phyloP scores from a whole-genome alignment of 441 rosid species.

The Daphne laureola region DNA sequence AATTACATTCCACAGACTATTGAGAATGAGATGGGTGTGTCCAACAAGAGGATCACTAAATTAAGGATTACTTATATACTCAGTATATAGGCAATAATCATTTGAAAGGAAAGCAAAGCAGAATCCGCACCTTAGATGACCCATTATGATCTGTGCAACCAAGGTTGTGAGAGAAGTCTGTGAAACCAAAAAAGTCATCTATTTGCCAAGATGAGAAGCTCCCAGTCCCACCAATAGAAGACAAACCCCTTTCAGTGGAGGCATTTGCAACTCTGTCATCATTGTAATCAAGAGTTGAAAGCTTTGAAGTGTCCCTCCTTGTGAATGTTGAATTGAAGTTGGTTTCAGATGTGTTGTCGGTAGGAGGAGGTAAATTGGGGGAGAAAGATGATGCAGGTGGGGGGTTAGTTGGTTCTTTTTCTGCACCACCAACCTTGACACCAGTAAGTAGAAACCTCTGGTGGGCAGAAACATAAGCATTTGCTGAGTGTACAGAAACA shows the following conservation, averaged over 20 bases:
- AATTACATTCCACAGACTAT: no score
- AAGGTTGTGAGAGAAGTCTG: slow-evolving; percentile 51
- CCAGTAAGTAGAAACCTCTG: slow-evolving; percentile 91
- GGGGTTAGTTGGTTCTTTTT: slow-evolving; percentile 48
- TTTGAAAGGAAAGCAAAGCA: background rate
- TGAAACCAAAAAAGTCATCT: slow-evolving; percentile 61
- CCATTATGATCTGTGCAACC: slow-evolving; percentile 50
- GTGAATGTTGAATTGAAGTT: slow-evolving; percentile 27
- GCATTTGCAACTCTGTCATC: slow-evolving; percentile 22
- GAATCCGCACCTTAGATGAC: slow-evolving; percentile 56
- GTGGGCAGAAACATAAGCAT: slow-evolving; percentile 64
- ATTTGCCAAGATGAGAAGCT: slow-evolving; percentile 68
- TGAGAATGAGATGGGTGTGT: no score
- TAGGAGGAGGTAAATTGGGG: slow-evolving; percentile 35
- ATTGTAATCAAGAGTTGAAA: slow-evolving; percentile 20
- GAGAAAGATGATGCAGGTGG: slow-evolving; percentile 35
- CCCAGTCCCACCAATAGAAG: slow-evolving; percentile 51
- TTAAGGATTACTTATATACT: no score
- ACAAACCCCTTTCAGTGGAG: slow-evolving; percentile 31
- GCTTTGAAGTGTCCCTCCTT: slow-evolving; percentile 26
- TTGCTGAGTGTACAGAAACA: slow-evolving; percentile 67
- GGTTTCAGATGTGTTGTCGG: slow-evolving; percentile 32
- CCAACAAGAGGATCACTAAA: no score
- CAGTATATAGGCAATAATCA: no score
- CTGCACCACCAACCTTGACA: slow-evolving; percentile 78